Evolutionary conservation across 805 yeast genomes (phyloP), one percentile per base, ranked within the genome.

Genomic region (Dipodascopsis uninucleata): DNA sequence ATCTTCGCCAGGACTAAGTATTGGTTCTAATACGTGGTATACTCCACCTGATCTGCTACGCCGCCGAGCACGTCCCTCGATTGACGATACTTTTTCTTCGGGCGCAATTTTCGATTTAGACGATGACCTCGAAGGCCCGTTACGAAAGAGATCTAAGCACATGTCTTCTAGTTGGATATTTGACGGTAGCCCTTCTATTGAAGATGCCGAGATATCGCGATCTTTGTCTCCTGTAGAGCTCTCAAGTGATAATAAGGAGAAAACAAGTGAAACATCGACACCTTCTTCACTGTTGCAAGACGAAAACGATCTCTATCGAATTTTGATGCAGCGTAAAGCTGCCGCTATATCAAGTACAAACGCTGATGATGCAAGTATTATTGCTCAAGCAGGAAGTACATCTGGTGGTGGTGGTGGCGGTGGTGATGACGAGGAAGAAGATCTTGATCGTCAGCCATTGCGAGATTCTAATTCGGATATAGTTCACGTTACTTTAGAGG

Each of bases 371-470:
- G 24, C 31, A n/a, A 41, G 45, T 12, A 28, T 50, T 14, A 43
- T 33, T 5, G 36, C 55, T 2, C 55, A 50, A 29, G 38, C 53
- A n/a, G 55, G 55, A 4, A 50, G 55, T 34, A 22, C 43, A n/a
- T 28, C 28, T 17, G 48, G 39, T 21, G 37, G 26, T 1, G 49
- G 37, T n/a, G 17, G 21, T 9, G 16, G 33, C 7, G 26, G 24
- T 9, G 21, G 28, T 5, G 8, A 5, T 20, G 17, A 16, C 10
- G 35, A 31, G 10, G 28, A 25, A 20, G 36, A 44, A 12, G 37
- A 31, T 12, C 37, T 40, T 16, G 53, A 49, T 31, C 32, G 26
- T 10, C 39, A 32, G 20, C 9, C 45, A 50, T 26, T 37, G 41
- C 14, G 53, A 50, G 20, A 49, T 50, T 14, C 21, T 50, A 28